Conservation (phyloP, 257 asterid genomes). For the Ehretia macrophylla region DNA sequence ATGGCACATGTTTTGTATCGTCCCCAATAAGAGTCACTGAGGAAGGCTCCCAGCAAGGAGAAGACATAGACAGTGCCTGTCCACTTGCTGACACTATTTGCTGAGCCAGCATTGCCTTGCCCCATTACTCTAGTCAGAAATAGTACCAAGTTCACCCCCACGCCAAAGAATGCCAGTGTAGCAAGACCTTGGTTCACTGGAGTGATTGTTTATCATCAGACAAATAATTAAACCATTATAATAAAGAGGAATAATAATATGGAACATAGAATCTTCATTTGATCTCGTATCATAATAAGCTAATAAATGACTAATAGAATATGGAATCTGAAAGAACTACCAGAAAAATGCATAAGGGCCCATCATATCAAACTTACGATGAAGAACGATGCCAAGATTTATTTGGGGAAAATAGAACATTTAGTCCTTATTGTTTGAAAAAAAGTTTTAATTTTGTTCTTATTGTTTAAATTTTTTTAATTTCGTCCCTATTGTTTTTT, state of each 20-base stretch:
- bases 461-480: too few species aligned
- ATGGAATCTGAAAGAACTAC: neutral
- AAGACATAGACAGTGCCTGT: conserved; percentile 89
- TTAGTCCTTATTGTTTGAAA: too few species aligned
- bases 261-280: too few species aligned
- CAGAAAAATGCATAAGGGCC: too few species aligned
- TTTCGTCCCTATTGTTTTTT: too few species aligned
- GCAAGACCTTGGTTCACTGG: conserved; percentile 94
- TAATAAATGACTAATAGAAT: too few species aligned
- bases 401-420: too few species aligned
- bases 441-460: too few species aligned
- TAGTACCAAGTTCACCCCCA: conserved; percentile 81
- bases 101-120: conserved; percentile 87
- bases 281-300: too few species aligned
- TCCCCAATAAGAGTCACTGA: conserved; percentile 93
- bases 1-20: conserved; percentile 80
- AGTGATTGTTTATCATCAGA: neutral
- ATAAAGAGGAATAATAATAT: too few species aligned
- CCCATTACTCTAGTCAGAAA: conserved; percentile 80
- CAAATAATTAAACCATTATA: neutral
- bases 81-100: conserved; percentile 90
- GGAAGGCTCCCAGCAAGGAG: conserved; percentile 89
- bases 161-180: conserved; percentile 89
- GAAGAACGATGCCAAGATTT: too few species aligned
- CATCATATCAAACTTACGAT: too few species aligned